Evolutionary conservation across 306 rosid genomes (phyloP), one percentile per base, ranked within the genome.

Genomic region (Medicago truncatula): DNA sequence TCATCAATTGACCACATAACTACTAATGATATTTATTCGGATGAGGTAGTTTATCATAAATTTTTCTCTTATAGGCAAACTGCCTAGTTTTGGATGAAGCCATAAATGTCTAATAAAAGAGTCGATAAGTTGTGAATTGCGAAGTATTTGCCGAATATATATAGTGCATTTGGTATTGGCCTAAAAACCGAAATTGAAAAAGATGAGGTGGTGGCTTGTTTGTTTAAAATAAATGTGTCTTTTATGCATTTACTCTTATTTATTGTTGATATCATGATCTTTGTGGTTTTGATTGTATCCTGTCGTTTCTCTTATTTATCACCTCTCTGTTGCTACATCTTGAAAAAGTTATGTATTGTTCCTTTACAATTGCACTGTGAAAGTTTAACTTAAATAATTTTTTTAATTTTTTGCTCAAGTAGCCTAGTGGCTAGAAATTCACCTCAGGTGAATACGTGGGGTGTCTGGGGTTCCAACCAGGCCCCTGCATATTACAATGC

Each of bases 1-100:
- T 74, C 68, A 15, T 76, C 61, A 47, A 13, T 47, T 47, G 7
- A 47, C 52, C 52, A 13, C 16, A 46, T 46, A 46, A 46, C 52
- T 46, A 46, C 53, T 47, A 14, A 47, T 47, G 53, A 15, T 47
- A 47, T 31, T 73, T 64, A 18, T 47, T 14, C 14, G 6, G 16
- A 47, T 14, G 53, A 47, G 4, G 53, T 47, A 47, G 53, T 47
- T 43, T 2, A 10, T 43, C 15, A 43, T 15, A 2, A 2, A 13
- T 43, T 43, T 43, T 43, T 28, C 31, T 28, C 0, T 47, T 47
- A 47, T 15, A 47, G 17, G 53, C 53, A 13, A 14, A 46, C 15
- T 46, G 52, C 52, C 50, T 46, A 13, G n/a, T 46, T 46, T 46
- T 46, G 52, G 52, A 46, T 46, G 15, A 46, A 46, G 16, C 16